phyloP scores from a whole-genome alignment of 169 alveolate species.

The Plasmodium coatneyi region DNA sequence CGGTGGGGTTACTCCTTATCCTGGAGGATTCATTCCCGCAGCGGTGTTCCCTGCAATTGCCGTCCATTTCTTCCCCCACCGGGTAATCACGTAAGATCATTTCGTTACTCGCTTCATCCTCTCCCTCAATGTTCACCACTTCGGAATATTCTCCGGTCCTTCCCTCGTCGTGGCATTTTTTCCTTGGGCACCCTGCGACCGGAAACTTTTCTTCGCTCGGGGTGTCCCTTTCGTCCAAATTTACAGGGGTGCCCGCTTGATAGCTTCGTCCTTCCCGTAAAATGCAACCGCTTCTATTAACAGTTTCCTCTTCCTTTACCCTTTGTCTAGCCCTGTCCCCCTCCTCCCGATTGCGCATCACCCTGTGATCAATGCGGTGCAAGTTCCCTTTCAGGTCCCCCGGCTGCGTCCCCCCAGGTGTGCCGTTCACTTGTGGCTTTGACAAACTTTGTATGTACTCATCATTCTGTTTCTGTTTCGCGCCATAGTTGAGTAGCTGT shows the following conservation, averaged over 20 bases:
- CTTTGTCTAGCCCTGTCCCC: background rate
- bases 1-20: background rate
- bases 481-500: slow-evolving; percentile 18
- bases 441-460: slow-evolving; percentile 27
- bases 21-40: background rate
- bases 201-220: background rate
- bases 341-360: background rate
- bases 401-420: background rate
- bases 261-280: background rate
- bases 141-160: background rate
- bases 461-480: slow-evolving; percentile 26
- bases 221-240: background rate
- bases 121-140: background rate
- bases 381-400: background rate
- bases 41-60: background rate
- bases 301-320: background rate
- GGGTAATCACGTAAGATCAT: background rate
- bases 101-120: background rate
- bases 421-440: background rate
- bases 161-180: background rate
- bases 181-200: background rate
- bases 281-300: background rate
- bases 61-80: background rate
- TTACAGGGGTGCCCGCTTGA: background rate
- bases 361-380: background rate